Conservation (phyloP, 345 rosid genomes). For the Linum trigynum region DNA sequence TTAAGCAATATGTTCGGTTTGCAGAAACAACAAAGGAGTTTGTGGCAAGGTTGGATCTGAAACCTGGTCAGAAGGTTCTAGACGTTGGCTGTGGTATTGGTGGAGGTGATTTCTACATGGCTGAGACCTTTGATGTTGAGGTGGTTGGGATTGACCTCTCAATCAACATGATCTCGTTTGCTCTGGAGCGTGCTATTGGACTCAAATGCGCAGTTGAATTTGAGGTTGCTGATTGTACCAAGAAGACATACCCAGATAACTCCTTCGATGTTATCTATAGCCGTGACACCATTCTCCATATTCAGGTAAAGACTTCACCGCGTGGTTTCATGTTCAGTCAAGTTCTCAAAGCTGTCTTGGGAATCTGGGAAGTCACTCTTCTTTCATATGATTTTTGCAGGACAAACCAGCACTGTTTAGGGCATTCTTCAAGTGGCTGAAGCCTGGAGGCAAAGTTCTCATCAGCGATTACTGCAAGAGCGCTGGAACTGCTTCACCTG, state of each 20-base stretch:
- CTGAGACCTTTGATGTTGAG: constrained; percentile 71
- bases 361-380: not conserved
- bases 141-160: constrained; percentile 95
- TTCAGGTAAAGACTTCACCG: constrained; percentile 38
- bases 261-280: constrained; percentile 91
- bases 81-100: constrained; percentile 99
- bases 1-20: too few species aligned
- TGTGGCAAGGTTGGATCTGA: constrained; percentile 73
- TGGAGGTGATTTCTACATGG: constrained; percentile 99
- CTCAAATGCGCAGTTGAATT: constrained; percentile 80
- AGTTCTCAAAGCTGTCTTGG: too few species aligned
- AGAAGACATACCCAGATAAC: constrained; percentile 62
- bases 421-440: constrained; percentile 87
- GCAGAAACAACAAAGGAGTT: constrained; percentile 94
- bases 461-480: constrained; percentile 82
- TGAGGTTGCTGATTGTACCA: constrained; percentile 97
- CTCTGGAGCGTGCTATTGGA: constrained; percentile 88
- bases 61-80: constrained; percentile 85
- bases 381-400: constrained; percentile 24
- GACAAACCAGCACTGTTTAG: constrained; percentile 84
- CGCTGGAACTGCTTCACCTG: constrained; percentile 56
- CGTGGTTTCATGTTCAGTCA: too few species aligned
- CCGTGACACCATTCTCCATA: constrained; percentile 93
- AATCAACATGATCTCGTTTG: constrained; percentile 85
- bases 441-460: constrained; percentile 89